Base-by-base conservation (phyloP, 2,329 filamentous ascomycete species). In the Hypoxylon sp. region DNA sequence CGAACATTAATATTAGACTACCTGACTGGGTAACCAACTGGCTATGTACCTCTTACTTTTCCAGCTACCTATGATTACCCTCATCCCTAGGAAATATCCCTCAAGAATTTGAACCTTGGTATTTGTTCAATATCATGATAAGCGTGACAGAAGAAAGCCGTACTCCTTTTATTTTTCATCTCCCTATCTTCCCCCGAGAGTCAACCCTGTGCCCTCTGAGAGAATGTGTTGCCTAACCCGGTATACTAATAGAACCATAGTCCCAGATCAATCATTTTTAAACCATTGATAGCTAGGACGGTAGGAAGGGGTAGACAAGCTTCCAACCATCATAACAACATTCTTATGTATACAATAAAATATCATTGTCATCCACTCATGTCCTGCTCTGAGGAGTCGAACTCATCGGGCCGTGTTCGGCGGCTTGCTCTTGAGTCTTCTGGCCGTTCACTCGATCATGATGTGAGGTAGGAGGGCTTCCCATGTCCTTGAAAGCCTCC, bases 401-500 rank as follows among this genome's bases (percentile, higher is more conserved):
- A 49, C 50, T 50, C 60, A 61, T 64, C 23, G 60, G 55, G 2
- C 63, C 52, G 23, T 64, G 30, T 2, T 63, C 21, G 3, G 34
- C 4, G 13, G 21, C 32, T n/a, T n/a, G 25, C 2, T 63, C 51
- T 45, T 57, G n/a, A 2, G 52, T 52, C 25, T 60, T 36, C 9
- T 19, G 46, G 34, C 51, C 64, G 2, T 61, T 43, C 13, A 62
- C 60, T 36, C 64, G 55, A 19, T 66, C 69, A 3, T 60, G n/a
- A 13, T 60, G 17, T 0, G 62, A 51, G 4, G 64, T 52, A 32
- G 64, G 64, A 13, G 62, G 34, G 55, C 28, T 63, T 21, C 60
- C 65, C 49, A 64, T 48, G 19, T 68, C 63, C 23, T 63, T 64
- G 46, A 67, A 23, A 3, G 55, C 52, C 3, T 60, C 59, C 57